Evolutionary conservation across 2,329 filamentous ascomycete species (phyloP), one percentile per base, ranked within the genome.

Genomic region (Sporothrix phasma): DNA sequence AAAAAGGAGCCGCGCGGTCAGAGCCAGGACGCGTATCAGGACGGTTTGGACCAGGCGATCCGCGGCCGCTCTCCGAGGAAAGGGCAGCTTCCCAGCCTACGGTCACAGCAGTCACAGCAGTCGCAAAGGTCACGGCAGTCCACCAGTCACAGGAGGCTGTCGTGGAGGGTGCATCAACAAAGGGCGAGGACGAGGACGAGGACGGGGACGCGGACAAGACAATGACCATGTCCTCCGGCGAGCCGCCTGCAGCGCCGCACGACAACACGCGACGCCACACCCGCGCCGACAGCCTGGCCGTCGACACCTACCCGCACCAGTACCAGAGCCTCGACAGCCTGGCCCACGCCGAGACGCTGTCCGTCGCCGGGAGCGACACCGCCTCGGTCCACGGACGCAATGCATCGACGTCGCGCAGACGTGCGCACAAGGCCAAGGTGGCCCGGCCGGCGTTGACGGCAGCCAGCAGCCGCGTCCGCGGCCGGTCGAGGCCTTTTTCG

Each of bases 261-360:
- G 19, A 45, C 26, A 56, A 7, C 61, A 45, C n/a, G 2, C 62
- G 31, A 13, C 64, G 64, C 29, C 15, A 53, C 19, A 26, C 13
- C 66, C 77, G 83, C 37, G 76, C 77, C 24, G 84, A 86, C 69
- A 85, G 82, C 69, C 74, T 86, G 63, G 74, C 83, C 6, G 77
- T 80, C 62, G 80, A 82, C 31, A 77, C 15, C n/a, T 43, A 54
- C 5, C 26, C 61, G 29, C 43, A 65, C 39, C 65, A 60, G 15
- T 86, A 86, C 69, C 84, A 86, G 72, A 85, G 83, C 67, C 76
- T 87, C 8, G 74, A 81, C 3, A 76, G 78, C 8, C 43, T 68
- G 1, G 81, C 80, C 3, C 71, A 19, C 67, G 73, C 66, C 3
- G 46, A 47, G 19, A 6, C 49, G 2, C 22, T 65, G 17, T 53